phyloP scores from a whole-genome alignment of 1,284 basidiomycete genomes.

The Fomitopsis betulina region DNA sequence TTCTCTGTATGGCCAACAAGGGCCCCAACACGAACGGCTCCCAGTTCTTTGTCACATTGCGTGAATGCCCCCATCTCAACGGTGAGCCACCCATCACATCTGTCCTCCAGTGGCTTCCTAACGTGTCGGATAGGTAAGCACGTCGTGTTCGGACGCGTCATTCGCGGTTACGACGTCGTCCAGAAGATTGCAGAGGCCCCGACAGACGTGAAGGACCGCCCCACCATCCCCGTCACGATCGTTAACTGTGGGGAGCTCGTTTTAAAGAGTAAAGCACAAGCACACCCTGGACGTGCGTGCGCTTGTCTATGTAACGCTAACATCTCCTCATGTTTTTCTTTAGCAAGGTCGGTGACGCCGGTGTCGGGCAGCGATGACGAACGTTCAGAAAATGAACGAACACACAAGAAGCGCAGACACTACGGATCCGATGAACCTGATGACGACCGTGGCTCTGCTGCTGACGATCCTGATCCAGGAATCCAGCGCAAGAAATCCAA shows the following conservation, averaged over 20 bases:
- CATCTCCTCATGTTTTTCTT: neutral
- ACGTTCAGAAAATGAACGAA: slow-evolving; percentile 13
- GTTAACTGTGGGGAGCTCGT: slow-evolving; percentile 84
- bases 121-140: slow-evolving; percentile 52
- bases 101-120: neutral
- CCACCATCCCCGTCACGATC: slow-evolving; percentile 68
- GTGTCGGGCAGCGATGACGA: slow-evolving; percentile 16
- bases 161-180: slow-evolving; percentile 58
- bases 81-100: slow-evolving; percentile 29
- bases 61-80: slow-evolving; percentile 67
- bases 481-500: slow-evolving; percentile 18
- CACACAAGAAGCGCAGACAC: neutral
- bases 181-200: slow-evolving; percentile 49
- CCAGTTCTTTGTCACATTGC: slow-evolving; percentile 82
- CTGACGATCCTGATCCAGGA: neutral
- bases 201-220: slow-evolving; percentile 68
- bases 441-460: neutral
- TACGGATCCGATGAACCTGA: neutral
- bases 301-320: neutral
- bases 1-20: slow-evolving; percentile 82
- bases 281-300: slow-evolving; percentile 13
- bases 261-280: slow-evolving; percentile 41
- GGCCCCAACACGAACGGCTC: slow-evolving; percentile 79
- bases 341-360: slow-evolving; percentile 10
- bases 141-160: slow-evolving; percentile 70